These are phyloP conservation scores for Pachysandra terminalis DNA, from an alignment of 164 flowering plant genomes.

Conservation along the genomic window DNA sequence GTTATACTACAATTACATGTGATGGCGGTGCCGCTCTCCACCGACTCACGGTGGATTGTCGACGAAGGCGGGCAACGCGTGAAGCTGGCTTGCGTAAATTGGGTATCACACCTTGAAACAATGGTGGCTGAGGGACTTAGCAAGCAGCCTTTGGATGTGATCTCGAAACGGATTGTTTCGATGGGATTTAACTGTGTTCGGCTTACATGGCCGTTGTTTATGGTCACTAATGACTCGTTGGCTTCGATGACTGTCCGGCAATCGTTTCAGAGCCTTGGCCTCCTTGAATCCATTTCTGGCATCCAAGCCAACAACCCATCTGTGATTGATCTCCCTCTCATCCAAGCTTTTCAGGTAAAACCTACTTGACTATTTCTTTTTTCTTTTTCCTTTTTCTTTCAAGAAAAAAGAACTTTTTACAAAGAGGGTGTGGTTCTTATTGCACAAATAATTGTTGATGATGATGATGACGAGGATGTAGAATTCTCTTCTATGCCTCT, in stretches of 20 bases:
- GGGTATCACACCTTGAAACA: slow-evolving; percentile 71
- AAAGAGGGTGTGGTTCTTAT: too few relatives aligned
- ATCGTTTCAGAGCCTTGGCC: slow-evolving; percentile 59
- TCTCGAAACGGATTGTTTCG: slow-evolving; percentile 41
- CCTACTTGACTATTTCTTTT: not conserved
- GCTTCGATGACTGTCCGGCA: slow-evolving; percentile 59
- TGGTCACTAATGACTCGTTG: slow-evolving; percentile 59
- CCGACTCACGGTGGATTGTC: slow-evolving; percentile 78
- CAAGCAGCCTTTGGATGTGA: slow-evolving; percentile 66
- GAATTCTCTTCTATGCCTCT: too few relatives aligned
- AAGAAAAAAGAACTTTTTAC: too few relatives aligned
- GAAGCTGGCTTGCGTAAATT: slow-evolving; percentile 80
- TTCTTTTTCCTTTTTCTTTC: not conserved
- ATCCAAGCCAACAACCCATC: slow-evolving; percentile 65
- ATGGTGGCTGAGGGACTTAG: slow-evolving; percentile 87
- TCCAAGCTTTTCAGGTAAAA: slow-evolving; percentile 67
- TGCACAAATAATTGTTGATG: too few relatives aligned
- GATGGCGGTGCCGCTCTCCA: slow-evolving; percentile 45
- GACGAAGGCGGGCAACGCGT: slow-evolving; percentile 57
- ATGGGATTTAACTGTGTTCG: slow-evolving; percentile 89
- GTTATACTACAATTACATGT: slow-evolving; percentile 3
- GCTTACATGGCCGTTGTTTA: slow-evolving; percentile 75
- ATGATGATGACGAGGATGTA: too few relatives aligned
- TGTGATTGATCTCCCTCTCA: slow-evolving; percentile 60
- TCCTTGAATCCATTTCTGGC: slow-evolving; percentile 56